phyloP scores from a whole-genome alignment of 495 filamentous ascomycete genomes.

The Penicillium angulare region DNA sequence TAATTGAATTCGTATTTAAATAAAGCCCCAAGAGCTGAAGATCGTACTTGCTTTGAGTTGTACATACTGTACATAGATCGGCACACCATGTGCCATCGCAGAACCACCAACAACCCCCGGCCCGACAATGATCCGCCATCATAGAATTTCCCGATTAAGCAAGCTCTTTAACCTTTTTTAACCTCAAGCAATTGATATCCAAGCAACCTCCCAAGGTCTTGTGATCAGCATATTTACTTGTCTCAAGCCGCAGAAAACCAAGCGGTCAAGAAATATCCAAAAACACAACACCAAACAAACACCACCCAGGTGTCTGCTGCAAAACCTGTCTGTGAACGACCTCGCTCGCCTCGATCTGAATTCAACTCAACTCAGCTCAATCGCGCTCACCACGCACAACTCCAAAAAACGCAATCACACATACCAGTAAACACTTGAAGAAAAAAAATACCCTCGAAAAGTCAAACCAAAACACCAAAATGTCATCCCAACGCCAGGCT shows the following conservation, averaged over 20 bases:
- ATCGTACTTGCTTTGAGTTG: no score
- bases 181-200: constrained; percentile 10
- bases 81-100: no score
- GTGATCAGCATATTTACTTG: background rate
- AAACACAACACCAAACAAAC: background rate
- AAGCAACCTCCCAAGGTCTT: background rate
- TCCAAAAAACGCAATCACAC: no score
- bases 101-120: constrained; percentile 16
- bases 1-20: background rate
- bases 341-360: no score
- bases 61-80: no score
- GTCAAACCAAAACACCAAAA: constrained; percentile 9
- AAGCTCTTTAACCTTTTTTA: constrained; percentile 17
- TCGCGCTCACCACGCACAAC: background rate
- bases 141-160: constrained; percentile 41
- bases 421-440: background rate
- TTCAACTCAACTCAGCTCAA: no score
- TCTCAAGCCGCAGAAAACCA: background rate
- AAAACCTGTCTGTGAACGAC: no score
- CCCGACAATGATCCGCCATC: constrained; percentile 29
- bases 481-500: constrained; percentile 44
- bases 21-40: no score
- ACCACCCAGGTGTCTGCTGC: no score
- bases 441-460: background rate
- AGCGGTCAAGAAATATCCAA: no score